phyloP scores from a whole-genome alignment of 768 basidiomycete genomes.

The Agaricus blazei region DNA sequence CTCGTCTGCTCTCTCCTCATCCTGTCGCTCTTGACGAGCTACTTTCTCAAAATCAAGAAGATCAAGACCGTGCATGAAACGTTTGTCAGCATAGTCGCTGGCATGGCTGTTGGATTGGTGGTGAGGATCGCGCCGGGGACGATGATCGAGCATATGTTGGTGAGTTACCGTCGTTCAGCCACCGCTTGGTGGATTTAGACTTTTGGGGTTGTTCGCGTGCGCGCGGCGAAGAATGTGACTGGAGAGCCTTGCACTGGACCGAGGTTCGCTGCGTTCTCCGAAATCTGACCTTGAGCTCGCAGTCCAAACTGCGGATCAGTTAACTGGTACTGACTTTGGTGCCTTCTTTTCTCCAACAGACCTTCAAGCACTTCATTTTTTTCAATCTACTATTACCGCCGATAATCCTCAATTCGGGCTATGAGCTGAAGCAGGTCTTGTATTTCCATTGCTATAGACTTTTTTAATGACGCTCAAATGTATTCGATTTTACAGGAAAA shows the following conservation, averaged over 20 bases:
- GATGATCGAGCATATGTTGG: conserved; percentile 57
- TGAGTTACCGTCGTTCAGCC: neutral
- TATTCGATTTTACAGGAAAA: conserved; percentile 60
- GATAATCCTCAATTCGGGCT: conserved; percentile 97
- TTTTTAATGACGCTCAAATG: conserved; percentile 4
- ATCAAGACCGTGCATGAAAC: conserved; percentile 97
- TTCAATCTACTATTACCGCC: conserved; percentile 98
- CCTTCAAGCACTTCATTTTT: conserved; percentile 94
- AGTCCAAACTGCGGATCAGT: neutral
- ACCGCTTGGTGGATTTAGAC: no score
- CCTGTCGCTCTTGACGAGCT: conserved; percentile 91
- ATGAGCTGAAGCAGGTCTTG: conserved; percentile 88
- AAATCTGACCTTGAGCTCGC: neutral
- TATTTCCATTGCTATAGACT: neutral
- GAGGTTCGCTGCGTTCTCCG: neutral
- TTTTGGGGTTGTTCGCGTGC: neutral
- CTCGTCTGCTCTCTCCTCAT: conserved; percentile 90
- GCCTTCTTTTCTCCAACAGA: conserved; percentile 37
- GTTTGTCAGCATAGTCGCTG: conserved; percentile 89
- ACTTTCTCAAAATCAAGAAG: conserved; percentile 95
- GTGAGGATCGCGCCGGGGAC: conserved; percentile 88
- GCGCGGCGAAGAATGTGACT: neutral
- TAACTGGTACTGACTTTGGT: neutral
- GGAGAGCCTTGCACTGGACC: neutral
- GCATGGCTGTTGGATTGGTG: conserved; percentile 92